Evolutionary conservation across 495 filamentous ascomycete genomes (phyloP).

Genomic region (Neurospora sp.): DNA sequence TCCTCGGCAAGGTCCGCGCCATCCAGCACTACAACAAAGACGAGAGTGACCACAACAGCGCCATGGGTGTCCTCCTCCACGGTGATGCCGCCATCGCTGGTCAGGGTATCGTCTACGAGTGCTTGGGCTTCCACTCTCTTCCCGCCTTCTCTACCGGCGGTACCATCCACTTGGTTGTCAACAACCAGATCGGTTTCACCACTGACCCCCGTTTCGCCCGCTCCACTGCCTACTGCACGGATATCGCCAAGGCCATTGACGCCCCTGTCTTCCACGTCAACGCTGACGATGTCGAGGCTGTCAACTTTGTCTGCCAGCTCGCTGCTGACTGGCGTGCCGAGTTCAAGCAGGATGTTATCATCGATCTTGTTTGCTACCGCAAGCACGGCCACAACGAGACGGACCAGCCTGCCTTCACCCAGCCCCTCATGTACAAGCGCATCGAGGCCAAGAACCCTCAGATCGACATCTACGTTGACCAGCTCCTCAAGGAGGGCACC

Average conservation of each 20-base stretch:
- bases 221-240: constrained; percentile 96
- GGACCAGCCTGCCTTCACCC: constrained; percentile 98
- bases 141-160: constrained; percentile 95
- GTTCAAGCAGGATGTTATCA: constrained; percentile 94
- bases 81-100: constrained; percentile 95
- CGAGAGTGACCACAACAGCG: constrained; percentile 72
- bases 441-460: constrained; percentile 70
- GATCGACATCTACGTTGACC: constrained; percentile 78
- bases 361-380: constrained; percentile 97
- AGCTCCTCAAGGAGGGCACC: constrained; percentile 78
- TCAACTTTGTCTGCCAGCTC: constrained; percentile 96
- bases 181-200: constrained; percentile 99
- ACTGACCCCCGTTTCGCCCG: constrained; percentile 97
- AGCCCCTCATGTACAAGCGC: constrained; percentile 98
- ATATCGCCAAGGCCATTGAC: constrained; percentile 97
- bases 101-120: constrained; percentile 97
- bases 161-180: constrained; percentile 93
- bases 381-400: constrained; percentile 99
- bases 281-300: constrained; percentile 92
- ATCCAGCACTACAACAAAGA: constrained; percentile 99
- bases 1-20: constrained; percentile 91
- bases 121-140: constrained; percentile 90
- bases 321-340: constrained; percentile 95
- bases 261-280: constrained; percentile 99
- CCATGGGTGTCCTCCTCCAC: constrained; percentile 92